These are phyloP conservation scores for Isoetes taiwanensis DNA, from an alignment of 75 land plant species.

Conservation along the genomic window DNA sequence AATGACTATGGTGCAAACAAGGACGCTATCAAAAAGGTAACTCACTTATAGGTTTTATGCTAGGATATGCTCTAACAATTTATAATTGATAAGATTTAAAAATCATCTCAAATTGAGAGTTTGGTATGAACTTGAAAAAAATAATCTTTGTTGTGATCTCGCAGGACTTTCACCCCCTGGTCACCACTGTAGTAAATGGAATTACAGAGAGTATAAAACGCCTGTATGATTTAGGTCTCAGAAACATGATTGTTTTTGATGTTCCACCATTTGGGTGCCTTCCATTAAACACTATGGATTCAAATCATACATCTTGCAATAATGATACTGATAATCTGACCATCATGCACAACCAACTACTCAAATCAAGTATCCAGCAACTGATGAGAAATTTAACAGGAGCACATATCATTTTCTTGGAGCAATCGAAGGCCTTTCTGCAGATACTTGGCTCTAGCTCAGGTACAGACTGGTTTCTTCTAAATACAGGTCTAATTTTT, in stretches of 20 bases:
- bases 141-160: no score
- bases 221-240: constrained; percentile 22
- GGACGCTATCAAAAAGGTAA: no score
- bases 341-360: constrained; percentile 16
- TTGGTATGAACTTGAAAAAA: no score
- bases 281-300: constrained; percentile 15
- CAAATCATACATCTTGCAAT: constrained; percentile 17
- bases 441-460: neutral
- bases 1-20: no score
- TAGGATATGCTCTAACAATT: no score
- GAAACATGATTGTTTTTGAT: constrained; percentile 19
- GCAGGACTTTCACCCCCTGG: constrained; percentile 10
- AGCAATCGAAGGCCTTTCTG: constrained; percentile 29
- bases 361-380: constrained; percentile 8
- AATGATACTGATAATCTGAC: neutral
- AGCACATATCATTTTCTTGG: constrained; percentile 12
- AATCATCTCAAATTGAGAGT: no score
- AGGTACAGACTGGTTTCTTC: no score
- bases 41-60: no score
- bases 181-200: constrained; percentile 20
- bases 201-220: constrained; percentile 15
- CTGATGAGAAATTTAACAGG: constrained; percentile 13
- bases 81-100: no score
- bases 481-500: no score
- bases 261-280: constrained; percentile 37